A percentile compares a stretch with the other conserved stretches of the same genome.
Evolutionary conservation across 2,329 filamentous ascomycete species (phyloP).

Genomic region (Xylaria digitata): DNA sequence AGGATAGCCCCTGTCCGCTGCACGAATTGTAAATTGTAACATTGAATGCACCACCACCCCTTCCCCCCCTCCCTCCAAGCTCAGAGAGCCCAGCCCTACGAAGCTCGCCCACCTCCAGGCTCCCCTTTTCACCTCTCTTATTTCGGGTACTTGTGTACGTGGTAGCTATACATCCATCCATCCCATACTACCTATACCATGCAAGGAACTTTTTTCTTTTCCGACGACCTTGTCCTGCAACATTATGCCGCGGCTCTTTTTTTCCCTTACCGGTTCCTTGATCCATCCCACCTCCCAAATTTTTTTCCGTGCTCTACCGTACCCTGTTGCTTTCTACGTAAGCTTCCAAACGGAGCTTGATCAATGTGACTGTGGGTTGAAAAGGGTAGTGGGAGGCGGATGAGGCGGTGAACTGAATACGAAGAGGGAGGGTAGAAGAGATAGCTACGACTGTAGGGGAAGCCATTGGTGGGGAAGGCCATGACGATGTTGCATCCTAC

Average conservation of each 20-base stretch:
- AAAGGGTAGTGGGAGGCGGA: background rate
- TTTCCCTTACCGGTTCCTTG: background rate
- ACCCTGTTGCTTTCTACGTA: background rate
- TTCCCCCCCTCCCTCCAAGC: background rate
- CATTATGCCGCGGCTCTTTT: conserved; percentile 14
- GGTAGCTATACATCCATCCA: conserved; percentile 8
- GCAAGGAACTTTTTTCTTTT: conserved; percentile 35
- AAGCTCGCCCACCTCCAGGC: conserved; percentile 17
- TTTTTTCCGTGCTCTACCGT: background rate
- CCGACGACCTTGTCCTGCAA: background rate
- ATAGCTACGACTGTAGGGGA: conserved; percentile 4
- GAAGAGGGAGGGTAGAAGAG: conserved; percentile 8
- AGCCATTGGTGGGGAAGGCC: conserved; percentile 21
- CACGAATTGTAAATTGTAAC: conserved; percentile 19
- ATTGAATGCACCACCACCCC: conserved; percentile 8
- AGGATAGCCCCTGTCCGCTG: conserved; percentile 17
- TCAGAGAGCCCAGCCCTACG: conserved; percentile 33
- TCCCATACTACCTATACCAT: conserved; percentile 14
- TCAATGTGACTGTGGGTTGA: background rate
- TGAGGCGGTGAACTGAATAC: conserved; percentile 34
- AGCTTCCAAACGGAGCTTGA: background rate
- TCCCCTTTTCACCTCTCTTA: conserved; percentile 16
- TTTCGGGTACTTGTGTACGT: conserved; percentile 8
- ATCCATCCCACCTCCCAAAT: background rate
- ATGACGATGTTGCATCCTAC: conserved; percentile 24